A percentile compares a stretch with the other conserved stretches of the same genome.
Evolutionary conservation across 2,329 filamentous ascomycete genomes (phyloP).

Genomic region (Talaromyces sp.): DNA sequence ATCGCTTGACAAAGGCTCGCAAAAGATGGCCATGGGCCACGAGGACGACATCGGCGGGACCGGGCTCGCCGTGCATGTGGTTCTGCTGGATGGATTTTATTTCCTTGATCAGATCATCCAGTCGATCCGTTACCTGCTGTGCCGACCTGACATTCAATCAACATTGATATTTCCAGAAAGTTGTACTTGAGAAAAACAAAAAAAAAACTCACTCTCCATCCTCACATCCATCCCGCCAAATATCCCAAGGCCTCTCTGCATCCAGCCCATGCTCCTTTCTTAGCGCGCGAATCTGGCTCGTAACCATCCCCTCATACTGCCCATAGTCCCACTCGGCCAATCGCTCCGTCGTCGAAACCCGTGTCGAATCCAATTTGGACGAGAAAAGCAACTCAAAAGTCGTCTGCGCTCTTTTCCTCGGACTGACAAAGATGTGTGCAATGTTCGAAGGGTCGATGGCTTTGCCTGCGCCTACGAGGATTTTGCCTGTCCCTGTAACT

Average conservation of each 20-base stretch:
- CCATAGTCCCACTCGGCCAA: conserved; percentile 61
- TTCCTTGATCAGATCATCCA: conserved; percentile 38
- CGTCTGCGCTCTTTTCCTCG: conserved; percentile 42
- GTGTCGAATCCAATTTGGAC: conserved; percentile 10
- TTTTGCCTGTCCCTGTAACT: conserved; percentile 39
- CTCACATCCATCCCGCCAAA: conserved; percentile 56
- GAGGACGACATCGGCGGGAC: conserved; percentile 32
- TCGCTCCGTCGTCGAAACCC: conserved; percentile 46
- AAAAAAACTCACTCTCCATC: conserved; percentile 45
- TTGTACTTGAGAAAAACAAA: not conserved
- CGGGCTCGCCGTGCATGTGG: conserved; percentile 34
- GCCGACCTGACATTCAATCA: conserved; percentile 19
- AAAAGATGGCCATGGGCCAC: conserved; percentile 43
- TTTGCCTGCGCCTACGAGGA: conserved; percentile 46
- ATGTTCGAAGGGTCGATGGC: conserved; percentile 48
- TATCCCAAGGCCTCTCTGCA: conserved; percentile 47
- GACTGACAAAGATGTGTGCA: conserved; percentile 46
- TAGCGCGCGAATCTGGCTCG: conserved; percentile 44
- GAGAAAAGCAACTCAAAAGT: conserved; percentile 45
- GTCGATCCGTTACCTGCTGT: conserved; percentile 33
- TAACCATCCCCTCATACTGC: conserved; percentile 55
- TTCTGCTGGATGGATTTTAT: conserved; percentile 37
- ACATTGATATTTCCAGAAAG: not conserved
- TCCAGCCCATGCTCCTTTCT: conserved; percentile 47
- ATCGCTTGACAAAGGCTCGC: conserved; percentile 43